Conservation (phyloP, 495 filamentous ascomycete species). For the Annulohypoxylon nitens region DNA sequence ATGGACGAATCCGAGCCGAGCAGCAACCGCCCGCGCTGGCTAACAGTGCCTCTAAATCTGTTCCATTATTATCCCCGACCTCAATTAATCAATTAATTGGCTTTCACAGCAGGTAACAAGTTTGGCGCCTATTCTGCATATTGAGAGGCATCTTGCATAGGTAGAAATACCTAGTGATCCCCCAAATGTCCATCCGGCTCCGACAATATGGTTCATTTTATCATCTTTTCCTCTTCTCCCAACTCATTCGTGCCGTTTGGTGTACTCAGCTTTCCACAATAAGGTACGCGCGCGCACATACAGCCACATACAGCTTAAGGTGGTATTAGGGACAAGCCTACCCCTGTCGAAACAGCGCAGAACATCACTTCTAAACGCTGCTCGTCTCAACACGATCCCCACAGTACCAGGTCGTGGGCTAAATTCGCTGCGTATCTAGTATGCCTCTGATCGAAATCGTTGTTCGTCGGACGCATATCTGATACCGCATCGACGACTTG, state of each 20-base stretch:
- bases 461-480: constrained; percentile 48
- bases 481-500: constrained; percentile 54
- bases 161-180: constrained; percentile 41
- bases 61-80: constrained; percentile 44
- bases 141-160: constrained; percentile 38
- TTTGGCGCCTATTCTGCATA: constrained; percentile 40
- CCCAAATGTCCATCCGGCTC: constrained; percentile 26
- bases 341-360: constrained; percentile 60
- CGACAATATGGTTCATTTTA: constrained; percentile 38
- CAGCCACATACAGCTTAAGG: constrained; percentile 13
- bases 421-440: constrained; percentile 21
- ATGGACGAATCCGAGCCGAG: constrained; percentile 51
- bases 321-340: constrained; percentile 26
- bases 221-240: constrained; percentile 24
- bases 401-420: constrained; percentile 33
- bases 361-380: constrained; percentile 58
- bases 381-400: constrained; percentile 59
- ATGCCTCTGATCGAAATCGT: constrained; percentile 52
- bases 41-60: constrained; percentile 24
- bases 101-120: constrained; percentile 28
- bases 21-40: constrained; percentile 45
- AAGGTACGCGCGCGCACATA: constrained; percentile 27
- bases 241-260: constrained; percentile 14
- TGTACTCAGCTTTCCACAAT: not conserved
- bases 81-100: constrained; percentile 45